Base-by-base conservation (phyloP, 768 basidiomycete genomes). In the Postia placenta region DNA sequence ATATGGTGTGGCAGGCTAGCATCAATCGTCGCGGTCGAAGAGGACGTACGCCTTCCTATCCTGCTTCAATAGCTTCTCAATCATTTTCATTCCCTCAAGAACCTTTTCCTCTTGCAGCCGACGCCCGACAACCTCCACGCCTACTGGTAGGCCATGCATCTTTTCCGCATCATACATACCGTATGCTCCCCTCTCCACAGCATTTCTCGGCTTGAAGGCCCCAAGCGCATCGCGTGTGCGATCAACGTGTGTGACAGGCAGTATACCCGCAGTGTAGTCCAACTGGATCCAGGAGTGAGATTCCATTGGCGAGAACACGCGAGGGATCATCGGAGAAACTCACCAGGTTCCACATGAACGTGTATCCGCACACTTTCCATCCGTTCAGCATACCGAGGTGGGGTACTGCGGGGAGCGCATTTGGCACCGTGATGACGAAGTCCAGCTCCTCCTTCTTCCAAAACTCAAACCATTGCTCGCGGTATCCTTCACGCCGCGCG, bases 41-140 rank as follows among this genome's bases (percentile, higher is more conserved):
- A 59, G 51, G 6, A 39, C 42, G 28, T 60, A 63, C 9, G 50
- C 60, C 27, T 56, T 55, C 11, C 59, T 57, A 0, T 48, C 50
- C 26, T 50, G 38, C 27, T 39, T 37, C 41, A 64, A 36, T 23
- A 50, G 36, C n/a, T 38, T 49, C 46, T 69, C 64, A 4, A 77
- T 64, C 35, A 75, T 49, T 51, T 72, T 68, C 67, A 76, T 76
- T 1, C 70, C 72, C 53, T 69, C 70, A 35, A 78, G 47, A 2
- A 74, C 74, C 17, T 70, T 71, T 57, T 78, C 76, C 54, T 78
- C 76, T 47, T 74, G 69, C 2, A 74, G 60, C 5, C 73, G 65
- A 37, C 62, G 64, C 0, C 74, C 74, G 12, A 75, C 63, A 19
- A 76, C 56, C 58, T 76, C 72, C 24, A 77, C 61, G 2, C 73